These are phyloP conservation scores for Gryganskiella cystojenkinii DNA, from an alignment of 192 early-diverging fungal genomes.

Conservation along the genomic window DNA sequence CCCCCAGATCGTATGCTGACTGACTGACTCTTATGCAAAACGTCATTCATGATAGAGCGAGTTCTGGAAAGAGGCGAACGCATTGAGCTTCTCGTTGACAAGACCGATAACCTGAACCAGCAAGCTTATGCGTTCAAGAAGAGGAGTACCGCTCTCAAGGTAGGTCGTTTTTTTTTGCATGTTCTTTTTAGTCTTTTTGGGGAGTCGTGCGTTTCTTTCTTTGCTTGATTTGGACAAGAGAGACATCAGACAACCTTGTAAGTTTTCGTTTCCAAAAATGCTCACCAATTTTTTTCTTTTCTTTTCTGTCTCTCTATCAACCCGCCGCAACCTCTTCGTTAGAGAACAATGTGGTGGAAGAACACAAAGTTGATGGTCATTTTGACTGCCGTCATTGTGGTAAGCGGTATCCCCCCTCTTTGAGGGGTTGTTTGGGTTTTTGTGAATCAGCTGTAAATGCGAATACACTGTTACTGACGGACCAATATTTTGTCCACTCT, in stretches of 20 bases:
- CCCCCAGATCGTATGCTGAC: too few relatives aligned
- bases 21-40: constrained; percentile 7
- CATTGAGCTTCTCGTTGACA: constrained; percentile 91
- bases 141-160: constrained; percentile 83
- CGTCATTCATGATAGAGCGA: constrained; percentile 63
- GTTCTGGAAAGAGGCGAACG: constrained; percentile 90
- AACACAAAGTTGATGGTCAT: constrained; percentile 86
- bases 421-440: too few relatives aligned
- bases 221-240: not conserved
- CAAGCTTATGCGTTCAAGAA: constrained; percentile 92
- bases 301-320: not conserved
- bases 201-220: too few relatives aligned
- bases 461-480: not conserved
- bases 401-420: constrained; percentile 11
- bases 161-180: constrained; percentile 23
- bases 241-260: not conserved
- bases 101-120: constrained; percentile 88
- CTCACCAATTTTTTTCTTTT: not conserved
- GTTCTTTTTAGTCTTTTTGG: too few relatives aligned
- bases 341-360: constrained; percentile 94
- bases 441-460: too few relatives aligned
- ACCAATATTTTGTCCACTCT: not conserved
- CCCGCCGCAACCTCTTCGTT: not conserved
- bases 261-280: too few relatives aligned
- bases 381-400: constrained; percentile 66